Evolutionary conservation across 2,329 filamentous ascomycete genomes (phyloP), one percentile per base, ranked within the genome.

Genomic region (Fusarium metavorans): DNA sequence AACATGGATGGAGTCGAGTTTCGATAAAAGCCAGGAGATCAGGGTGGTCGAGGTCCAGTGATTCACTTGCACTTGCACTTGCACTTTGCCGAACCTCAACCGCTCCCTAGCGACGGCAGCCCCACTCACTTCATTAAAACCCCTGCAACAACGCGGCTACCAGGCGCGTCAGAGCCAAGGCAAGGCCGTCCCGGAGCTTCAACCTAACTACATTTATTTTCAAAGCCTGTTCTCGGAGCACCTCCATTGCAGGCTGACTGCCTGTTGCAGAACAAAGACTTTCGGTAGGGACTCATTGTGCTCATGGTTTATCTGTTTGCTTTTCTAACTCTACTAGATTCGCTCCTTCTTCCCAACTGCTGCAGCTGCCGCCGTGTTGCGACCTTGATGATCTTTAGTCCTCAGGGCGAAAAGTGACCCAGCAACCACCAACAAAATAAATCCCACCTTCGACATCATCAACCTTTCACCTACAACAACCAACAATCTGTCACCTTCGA

Each of bases 81-180:
- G 20, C 41, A 45, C 59, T 50, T 32, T 20, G n/a, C 43, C 23
- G 60, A 72, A 58, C 16, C 57, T 67, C 67, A 64, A 41, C 62
- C 56, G 74, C 65, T 72, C 61, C 58, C 59, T 34, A 63, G 61
- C 48, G 41, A 62, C 65, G n/a, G 65, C 67, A 58, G 64, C 45
- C 56, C 77, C 77, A 67, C 66, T 27, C 62, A 52, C 54, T 50
- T 69, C 67, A 79, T 79, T 79, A 75, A 78, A 78, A 39, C 64
- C 77, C 77, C 76, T 79, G 77, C 66, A 75, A 71, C 62, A 59
- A 76, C 76, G 72, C 77, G 73, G 76, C 74, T 67, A 67, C 57
- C 64, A 59, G 64, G 71, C 76, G 76, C 73, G 69, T 76, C 70
- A 39, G 57, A 67, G 59, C 57, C 58, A 64, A 34, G 50, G 59